These are phyloP conservation scores for Rhododendron ferrugineum DNA, from an alignment of 148 eudicot species.

Conservation along the genomic window DNA sequence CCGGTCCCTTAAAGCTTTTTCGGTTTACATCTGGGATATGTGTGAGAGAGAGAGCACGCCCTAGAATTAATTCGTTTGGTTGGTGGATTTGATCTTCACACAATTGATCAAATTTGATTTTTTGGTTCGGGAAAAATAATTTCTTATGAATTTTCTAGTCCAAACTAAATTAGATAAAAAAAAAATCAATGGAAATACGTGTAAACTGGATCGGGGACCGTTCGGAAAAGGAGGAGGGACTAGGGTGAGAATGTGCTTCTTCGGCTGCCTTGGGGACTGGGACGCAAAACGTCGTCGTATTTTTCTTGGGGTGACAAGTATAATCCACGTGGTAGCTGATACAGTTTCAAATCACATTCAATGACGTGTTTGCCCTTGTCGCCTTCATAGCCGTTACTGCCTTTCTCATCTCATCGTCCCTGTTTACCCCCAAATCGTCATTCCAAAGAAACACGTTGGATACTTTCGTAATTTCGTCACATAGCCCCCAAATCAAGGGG, in stretches of 20 bases:
- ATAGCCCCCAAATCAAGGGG: background rate
- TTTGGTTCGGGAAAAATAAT: no score
- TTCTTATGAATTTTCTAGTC: no score
- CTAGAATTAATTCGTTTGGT: no score
- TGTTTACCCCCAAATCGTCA: background rate
- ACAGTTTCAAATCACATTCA: background rate
- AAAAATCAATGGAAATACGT: no score
- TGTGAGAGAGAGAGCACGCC: no score
- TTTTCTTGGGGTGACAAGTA: background rate
- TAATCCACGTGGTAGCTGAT: slow-evolving; percentile 3
- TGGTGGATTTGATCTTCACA: no score
- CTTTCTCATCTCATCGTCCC: background rate
- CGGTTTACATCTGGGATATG: no score
- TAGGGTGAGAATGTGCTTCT: no score
- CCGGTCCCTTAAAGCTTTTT: no score
- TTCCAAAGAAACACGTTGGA: background rate
- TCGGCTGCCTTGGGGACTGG: background rate
- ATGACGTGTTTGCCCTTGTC: slow-evolving; percentile 1
- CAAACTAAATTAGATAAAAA: no score
- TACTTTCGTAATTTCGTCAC: background rate
- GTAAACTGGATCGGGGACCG: no score
- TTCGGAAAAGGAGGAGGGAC: background rate
- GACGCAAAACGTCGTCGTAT: background rate
- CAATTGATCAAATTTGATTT: no score
- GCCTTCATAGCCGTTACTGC: slow-evolving; percentile 6